These are phyloP conservation scores for Linnemannia schmuckeri DNA, from an alignment of 192 early-diverging fungal species.

Conservation along the genomic window DNA sequence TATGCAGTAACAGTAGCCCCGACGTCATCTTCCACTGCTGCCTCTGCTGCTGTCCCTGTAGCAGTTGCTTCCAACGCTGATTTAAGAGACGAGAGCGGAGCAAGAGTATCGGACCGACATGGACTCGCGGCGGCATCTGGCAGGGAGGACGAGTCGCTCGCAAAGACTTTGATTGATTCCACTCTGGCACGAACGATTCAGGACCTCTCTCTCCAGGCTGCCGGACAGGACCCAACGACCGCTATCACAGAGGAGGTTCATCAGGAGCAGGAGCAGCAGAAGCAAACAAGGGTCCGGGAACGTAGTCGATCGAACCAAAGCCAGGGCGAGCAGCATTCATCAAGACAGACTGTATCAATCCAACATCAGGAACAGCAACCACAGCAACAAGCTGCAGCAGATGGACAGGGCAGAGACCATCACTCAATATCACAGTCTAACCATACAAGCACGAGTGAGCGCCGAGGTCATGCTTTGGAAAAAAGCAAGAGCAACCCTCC, in stretches of 20 bases:
- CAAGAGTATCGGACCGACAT: neutral
- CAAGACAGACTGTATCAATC: neutral
- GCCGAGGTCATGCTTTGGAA: conserved; percentile 25
- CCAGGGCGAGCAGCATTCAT: neutral
- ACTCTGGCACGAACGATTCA: conserved; percentile 33
- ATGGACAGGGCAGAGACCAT: neutral
- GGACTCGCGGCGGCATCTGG: neutral
- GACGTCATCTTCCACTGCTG: neutral
- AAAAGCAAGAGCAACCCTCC: conserved; percentile 40
- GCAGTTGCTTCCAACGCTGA: neutral
- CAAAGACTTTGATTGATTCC: conserved; percentile 40
- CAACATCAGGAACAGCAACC: neutral
- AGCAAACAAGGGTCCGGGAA: neutral
- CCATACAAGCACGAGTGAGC: neutral
- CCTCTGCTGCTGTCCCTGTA: conserved; percentile 10
- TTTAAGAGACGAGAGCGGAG: neutral
- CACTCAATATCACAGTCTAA: neutral
- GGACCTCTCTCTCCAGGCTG: conserved; percentile 14
- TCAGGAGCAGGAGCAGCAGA: neutral
- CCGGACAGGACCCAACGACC: neutral
- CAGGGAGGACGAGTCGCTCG: conserved; percentile 33
- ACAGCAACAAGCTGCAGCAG: neutral
- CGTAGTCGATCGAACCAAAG: conserved; percentile 1
- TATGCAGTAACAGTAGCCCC: neutral
- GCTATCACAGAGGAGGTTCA: neutral